These are phyloP conservation scores for Candida smagusa DNA, from an alignment of 1,139 yeast species.

Conservation along the genomic window DNA sequence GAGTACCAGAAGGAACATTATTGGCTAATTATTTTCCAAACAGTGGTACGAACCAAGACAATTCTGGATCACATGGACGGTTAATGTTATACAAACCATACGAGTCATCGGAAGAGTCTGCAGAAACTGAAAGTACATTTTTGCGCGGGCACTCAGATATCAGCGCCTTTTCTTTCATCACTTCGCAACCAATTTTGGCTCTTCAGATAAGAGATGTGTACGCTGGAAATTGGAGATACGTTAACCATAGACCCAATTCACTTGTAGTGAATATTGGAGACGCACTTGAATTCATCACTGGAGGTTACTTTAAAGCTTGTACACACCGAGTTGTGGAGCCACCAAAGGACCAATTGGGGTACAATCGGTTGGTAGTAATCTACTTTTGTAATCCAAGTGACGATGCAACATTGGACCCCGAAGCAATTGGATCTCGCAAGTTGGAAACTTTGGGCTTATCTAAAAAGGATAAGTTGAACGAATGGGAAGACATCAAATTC, in stretches of 20 bases:
- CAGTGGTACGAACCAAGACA: slow-evolving; percentile 24
- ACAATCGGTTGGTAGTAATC: slow-evolving; percentile 39
- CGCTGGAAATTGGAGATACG: slow-evolving; percentile 48
- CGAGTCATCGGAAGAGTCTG: slow-evolving; percentile 23
- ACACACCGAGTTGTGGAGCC: slow-evolving; percentile 48
- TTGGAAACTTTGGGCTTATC: slow-evolving; percentile 27
- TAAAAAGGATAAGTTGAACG: slow-evolving; percentile 24
- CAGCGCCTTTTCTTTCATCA: slow-evolving; percentile 46
- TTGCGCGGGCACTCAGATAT: slow-evolving; percentile 51
- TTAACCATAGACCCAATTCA: slow-evolving; percentile 42
- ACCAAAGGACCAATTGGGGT: slow-evolving; percentile 38
- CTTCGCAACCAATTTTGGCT: slow-evolving; percentile 49
- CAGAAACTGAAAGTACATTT: slow-evolving; percentile 36
- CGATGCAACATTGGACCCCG: slow-evolving; percentile 36
- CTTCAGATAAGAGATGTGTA: slow-evolving; percentile 46
- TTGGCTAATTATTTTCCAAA: slow-evolving; percentile 28
- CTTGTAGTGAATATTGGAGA: slow-evolving; percentile 50
- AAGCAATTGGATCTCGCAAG: slow-evolving; percentile 34
- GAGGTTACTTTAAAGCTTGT: slow-evolving; percentile 47
- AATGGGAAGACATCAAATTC: slow-evolving; percentile 36
- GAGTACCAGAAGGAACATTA: slow-evolving; percentile 41
- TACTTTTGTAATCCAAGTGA: slow-evolving; percentile 40
- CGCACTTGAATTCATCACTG: slow-evolving; percentile 46
- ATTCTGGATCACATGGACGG: slow-evolving; percentile 38
- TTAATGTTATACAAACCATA: slow-evolving; percentile 40